Evolutionary conservation across 345 rosid genomes (phyloP).

Genomic region (Dimocarpus longan): DNA sequence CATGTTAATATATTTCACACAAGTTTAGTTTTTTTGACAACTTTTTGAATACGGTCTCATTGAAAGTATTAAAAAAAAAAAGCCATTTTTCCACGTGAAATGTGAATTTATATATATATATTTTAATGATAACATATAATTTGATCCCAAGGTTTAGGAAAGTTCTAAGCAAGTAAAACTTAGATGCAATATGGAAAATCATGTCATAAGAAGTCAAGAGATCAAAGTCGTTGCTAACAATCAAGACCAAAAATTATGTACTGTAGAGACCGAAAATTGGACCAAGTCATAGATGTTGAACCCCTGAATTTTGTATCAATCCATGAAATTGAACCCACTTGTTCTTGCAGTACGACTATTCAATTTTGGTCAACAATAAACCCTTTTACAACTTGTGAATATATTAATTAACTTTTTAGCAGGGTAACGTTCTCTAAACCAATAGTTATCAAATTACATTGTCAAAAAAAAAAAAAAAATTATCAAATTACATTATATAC

Average conservation of each 20-base stretch:
- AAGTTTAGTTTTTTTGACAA: no score
- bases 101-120: no score
- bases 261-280: background rate
- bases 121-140: no score
- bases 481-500: background rate
- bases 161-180: background rate
- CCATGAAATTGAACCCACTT: slow-evolving; percentile 2
- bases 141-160: background rate
- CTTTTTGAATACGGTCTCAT: no score
- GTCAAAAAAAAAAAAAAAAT: no score
- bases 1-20: no score
- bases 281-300: background rate
- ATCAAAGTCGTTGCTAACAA: background rate
- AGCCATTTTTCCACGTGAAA: background rate
- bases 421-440: no score
- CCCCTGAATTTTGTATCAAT: background rate
- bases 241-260: background rate
- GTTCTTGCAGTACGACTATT: background rate
- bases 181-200: background rate
- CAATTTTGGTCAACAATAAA: background rate
- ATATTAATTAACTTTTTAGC: no score
- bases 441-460: background rate
- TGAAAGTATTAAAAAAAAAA: no score
- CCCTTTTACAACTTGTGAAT: no score
- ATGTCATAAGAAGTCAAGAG: background rate